phyloP scores from a whole-genome alignment of 768 basidiomycete species.

The Suillus occidentalis region DNA sequence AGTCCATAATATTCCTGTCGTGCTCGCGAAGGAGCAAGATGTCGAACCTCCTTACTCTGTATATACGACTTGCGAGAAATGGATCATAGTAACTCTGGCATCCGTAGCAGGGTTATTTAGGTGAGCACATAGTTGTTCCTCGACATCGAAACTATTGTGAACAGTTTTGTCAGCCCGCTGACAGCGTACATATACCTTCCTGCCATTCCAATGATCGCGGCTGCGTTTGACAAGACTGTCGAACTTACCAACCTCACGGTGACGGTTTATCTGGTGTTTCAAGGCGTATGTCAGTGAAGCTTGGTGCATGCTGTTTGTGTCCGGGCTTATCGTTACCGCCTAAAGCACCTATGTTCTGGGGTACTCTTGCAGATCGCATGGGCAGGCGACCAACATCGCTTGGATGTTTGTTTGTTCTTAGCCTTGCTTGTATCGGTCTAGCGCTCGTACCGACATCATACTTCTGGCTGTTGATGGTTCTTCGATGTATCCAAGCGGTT shows the following conservation, averaged over 20 bases:
- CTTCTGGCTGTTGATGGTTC: constrained; percentile 72
- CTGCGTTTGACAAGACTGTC: constrained; percentile 54
- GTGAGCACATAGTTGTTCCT: constrained; percentile 24
- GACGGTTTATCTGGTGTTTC: constrained; percentile 50
- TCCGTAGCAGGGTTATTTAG: constrained; percentile 62
- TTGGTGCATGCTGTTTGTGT: neutral
- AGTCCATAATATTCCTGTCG: neutral
- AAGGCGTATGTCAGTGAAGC: constrained; percentile 28
- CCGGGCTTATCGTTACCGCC: neutral
- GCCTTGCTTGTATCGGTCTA: constrained; percentile 59
- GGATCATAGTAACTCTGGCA: constrained; percentile 59
- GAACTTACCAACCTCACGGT: constrained; percentile 78
- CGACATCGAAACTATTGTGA: neutral
- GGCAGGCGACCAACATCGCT: constrained; percentile 63
- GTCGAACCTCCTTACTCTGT: constrained; percentile 37
- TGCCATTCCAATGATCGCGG: constrained; percentile 64
- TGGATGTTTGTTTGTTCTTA: constrained; percentile 57
- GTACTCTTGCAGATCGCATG: constrained; percentile 59
- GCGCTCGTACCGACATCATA: constrained; percentile 49
- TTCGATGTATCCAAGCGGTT: constrained; percentile 73
- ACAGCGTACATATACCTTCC: constrained; percentile 77
- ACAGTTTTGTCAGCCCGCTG: constrained; percentile 44
- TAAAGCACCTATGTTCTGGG: constrained; percentile 52
- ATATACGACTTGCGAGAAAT: constrained; percentile 56
- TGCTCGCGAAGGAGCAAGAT: neutral